Base-by-base conservation (phyloP, 148 eudicot genomes). In the Persicaria tinctoria region DNA sequence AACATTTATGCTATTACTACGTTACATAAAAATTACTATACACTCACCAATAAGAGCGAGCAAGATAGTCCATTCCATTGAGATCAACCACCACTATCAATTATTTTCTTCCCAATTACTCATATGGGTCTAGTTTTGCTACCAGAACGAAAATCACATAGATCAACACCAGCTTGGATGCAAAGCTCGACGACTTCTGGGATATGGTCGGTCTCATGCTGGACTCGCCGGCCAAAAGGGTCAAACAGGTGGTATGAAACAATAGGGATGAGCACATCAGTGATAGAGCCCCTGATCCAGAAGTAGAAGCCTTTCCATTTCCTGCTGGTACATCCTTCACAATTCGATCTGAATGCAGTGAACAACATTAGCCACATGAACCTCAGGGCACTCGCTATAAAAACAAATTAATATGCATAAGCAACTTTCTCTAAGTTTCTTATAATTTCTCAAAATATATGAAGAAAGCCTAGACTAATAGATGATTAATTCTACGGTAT, bases 121-220 rank as follows among this genome's bases (percentile, higher is more conserved):
- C 97, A 76, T 45, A 95, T 79, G 53, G 99, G 97, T 53, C 68
- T 78, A 16, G 88, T 90, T 80, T 97, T 90, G 46, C 99, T 85
- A 8, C 96, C 83, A 66, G 97, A 92, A 74, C 94, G 92, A 72
- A 89, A 95, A 27, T 80, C 94, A 17, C 91, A 97, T 70, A 95
- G 41, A 46, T 95, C 92, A 63, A 86, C 96, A 12, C 98, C 98
- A 51, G 98, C 98, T 82, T 92, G 98, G 85, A 95, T 92, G 85
- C 97, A 95, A 12, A 95, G 93, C 81, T 95, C 98, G 64, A 92
- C 96, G 68, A 95, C 72, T n/a, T 97, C 96, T 5, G 98, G 98
- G 77, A 92, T 90, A 51, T 97, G 82, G 76, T 95, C 99, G 47
- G 94, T 95, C 47, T 92, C 97, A 10, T 95, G 98, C 80, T 85